Evolutionary conservation across 257 asterid genomes (phyloP).

Genomic region (Anisodus acutangulus): DNA sequence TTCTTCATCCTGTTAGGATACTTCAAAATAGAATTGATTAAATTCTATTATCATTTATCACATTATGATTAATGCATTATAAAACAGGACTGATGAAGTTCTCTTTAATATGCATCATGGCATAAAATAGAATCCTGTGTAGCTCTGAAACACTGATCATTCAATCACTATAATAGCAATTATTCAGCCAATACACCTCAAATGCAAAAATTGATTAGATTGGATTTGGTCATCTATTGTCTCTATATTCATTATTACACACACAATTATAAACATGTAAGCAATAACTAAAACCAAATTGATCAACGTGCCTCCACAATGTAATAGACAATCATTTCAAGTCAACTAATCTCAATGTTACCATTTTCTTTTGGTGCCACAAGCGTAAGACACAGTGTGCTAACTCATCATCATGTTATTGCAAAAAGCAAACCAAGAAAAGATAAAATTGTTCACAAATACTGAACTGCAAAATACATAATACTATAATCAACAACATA

Average conservation of each 20-base stretch:
- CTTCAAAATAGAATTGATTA: too few relatives aligned
- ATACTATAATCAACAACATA: slow-evolving; percentile 24
- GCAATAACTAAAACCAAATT: neutral
- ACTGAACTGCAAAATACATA: slow-evolving; percentile 18
- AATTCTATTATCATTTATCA: too few relatives aligned
- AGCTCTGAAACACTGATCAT: slow-evolving; percentile 17
- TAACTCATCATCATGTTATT: slow-evolving; percentile 29
- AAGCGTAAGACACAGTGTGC: neutral
- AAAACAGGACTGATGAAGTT: neutral
- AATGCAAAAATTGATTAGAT: neutral
- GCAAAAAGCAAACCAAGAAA: slow-evolving; percentile 24
- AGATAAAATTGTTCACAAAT: slow-evolving; percentile 14
- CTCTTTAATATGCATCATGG: neutral
- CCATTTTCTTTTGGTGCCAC: neutral
- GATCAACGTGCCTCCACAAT: neutral
- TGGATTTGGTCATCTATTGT: neutral
- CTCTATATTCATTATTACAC: neutral
- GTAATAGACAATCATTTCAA: neutral
- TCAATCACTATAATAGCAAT: neutral
- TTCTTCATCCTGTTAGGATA: too few relatives aligned
- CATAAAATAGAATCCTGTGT: neutral
- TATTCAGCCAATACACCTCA: neutral
- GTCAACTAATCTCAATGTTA: neutral
- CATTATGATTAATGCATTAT: neutral
- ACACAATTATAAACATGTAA: slow-evolving; percentile 6